Percentiles rank a stretch among this genome's conserved stretches.
These are phyloP conservation scores for Sarcomyxa edulis DNA, from an alignment of 768 basidiomycete genomes.

Conservation along the genomic window DNA sequence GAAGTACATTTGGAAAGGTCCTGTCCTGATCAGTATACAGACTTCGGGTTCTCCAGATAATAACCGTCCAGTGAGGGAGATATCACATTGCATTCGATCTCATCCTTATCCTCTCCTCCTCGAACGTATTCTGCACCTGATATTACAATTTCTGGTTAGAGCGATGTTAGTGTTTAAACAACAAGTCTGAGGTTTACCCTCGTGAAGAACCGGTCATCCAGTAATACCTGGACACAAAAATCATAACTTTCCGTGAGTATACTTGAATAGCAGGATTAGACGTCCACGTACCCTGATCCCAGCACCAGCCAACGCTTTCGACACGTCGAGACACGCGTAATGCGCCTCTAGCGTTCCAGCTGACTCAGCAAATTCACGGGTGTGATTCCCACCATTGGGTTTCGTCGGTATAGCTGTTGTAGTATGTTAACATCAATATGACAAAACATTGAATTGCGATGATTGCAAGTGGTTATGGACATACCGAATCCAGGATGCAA, in stretches of 20 bases:
- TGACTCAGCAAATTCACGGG: conserved; percentile 57
- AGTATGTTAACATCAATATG: neutral
- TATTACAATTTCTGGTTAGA: conserved; percentile 1
- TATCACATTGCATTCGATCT: conserved; percentile 1
- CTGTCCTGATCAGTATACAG: no score
- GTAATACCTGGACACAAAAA: no score
- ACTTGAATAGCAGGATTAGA: no score
- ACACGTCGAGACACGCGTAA: conserved; percentile 58
- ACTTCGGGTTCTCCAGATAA: no score
- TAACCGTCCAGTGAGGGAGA: no score
- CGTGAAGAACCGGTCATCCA: conserved; percentile 59
- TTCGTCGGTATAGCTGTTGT: conserved; percentile 68
- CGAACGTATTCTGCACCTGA: conserved; percentile 45
- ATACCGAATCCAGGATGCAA: conserved; percentile 71
- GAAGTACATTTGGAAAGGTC: no score
- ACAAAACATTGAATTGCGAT: conserved; percentile 5
- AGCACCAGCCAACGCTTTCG: conserved; percentile 66
- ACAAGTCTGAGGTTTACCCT: conserved; percentile 42
- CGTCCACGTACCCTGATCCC: conserved; percentile 70
- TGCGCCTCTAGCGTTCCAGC: conserved; percentile 61
- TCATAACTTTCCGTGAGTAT: no score
- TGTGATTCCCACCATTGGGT: conserved; percentile 73
- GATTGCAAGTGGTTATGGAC: no score
- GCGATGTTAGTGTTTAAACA: neutral
- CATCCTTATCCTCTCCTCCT: conserved; percentile 33